Base-by-base conservation (phyloP, 2,329 filamentous ascomycete species). In the Septoria linicola region DNA sequence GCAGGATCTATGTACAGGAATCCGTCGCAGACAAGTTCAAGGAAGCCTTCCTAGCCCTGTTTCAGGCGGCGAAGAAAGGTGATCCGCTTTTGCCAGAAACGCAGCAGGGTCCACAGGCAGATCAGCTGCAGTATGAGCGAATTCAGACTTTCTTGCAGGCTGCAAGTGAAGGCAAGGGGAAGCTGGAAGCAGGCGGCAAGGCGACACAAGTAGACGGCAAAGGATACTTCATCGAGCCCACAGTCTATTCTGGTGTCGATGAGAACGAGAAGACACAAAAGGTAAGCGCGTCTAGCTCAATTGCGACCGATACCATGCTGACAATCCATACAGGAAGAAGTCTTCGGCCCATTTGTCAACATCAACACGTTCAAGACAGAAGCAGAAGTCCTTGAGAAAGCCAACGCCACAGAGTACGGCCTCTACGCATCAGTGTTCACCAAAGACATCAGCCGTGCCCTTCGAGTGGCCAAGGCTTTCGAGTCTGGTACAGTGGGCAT, bases 31-130 rank as follows among this genome's bases (percentile, higher is more conserved):
- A 86, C 8, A 73, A 80, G 53, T 89, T 89, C 63, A 68, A 88
- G 32, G 68, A 74, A 10, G 69, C 70, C 6, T 87, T 88, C 72
- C 78, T 79, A 50, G 72, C 78, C 25, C 72, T 77, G 52, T 73
- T 85, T 50, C 75, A 77, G 56, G 72, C 74, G 14, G 78, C 80
- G 16, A 83, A 79, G 60, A 80, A 82, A 41, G 87, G 86, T 40
- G 80, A 89, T 62, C 85, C 84, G 0, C 88, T 87, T 63, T 74
- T 79, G 3, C 79, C 83, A 56, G 75, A 73, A 32, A 88, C 85
- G 0, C 85, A 83, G 70, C 85, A 88, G 63, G 87, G 86, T 0
- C 87, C 87, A 0, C 84, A 88, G 62, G 80, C 74, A 3, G 78
- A 80, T 58, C 69, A 73, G 55, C 63, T 70, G 4, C 78, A 80